Evolutionary conservation across 192 early-diverging fungal species (phyloP).

Genomic region (Tieghemiomyces parasiticus): DNA sequence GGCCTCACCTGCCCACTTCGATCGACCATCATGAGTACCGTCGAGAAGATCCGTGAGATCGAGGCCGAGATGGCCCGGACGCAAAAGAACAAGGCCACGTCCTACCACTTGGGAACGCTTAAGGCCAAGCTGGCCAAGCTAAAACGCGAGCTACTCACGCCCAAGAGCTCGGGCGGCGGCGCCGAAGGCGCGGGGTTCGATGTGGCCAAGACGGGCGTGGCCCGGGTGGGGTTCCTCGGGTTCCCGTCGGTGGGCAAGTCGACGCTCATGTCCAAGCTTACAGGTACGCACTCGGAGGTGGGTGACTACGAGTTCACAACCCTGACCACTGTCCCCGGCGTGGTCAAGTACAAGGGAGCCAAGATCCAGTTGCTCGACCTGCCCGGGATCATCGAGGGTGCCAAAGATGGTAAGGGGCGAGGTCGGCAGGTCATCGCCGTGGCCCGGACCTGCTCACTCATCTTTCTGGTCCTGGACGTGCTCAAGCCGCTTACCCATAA

Average conservation of each 20-base stretch:
- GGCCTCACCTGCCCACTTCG: no score
- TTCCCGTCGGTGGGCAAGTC: constrained; percentile 98
- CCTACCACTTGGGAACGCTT: constrained; percentile 78
- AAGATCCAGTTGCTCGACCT: constrained; percentile 99
- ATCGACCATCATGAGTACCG: constrained; percentile 35
- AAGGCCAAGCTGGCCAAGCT: constrained; percentile 99
- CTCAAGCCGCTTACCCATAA: constrained; percentile 94
- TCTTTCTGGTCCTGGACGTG: constrained; percentile 94
- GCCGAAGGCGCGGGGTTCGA: constrained; percentile 87
- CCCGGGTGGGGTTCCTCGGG: constrained; percentile 89
- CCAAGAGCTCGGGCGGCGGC: constrained; percentile 71
- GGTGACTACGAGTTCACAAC: constrained; percentile 98
- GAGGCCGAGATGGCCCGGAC: constrained; percentile 80
- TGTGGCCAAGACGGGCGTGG: constrained; percentile 97
- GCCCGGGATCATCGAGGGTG: constrained; percentile 95
- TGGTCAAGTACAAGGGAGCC: constrained; percentile 90
- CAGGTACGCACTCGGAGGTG: constrained; percentile 91
- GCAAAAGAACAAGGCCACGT: constrained; percentile 94
- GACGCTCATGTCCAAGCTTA: constrained; percentile 93
- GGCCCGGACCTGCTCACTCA: constrained; percentile 91
- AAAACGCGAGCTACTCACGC: constrained; percentile 83
- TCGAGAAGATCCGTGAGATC: constrained; percentile 45
- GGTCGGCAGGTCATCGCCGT: constrained; percentile 92
- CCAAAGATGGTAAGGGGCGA: constrained; percentile 98
- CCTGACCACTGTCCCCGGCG: constrained; percentile 96